Base-by-base conservation (phyloP, 768 basidiomycete species). In the Termitomyces sp. region DNA sequence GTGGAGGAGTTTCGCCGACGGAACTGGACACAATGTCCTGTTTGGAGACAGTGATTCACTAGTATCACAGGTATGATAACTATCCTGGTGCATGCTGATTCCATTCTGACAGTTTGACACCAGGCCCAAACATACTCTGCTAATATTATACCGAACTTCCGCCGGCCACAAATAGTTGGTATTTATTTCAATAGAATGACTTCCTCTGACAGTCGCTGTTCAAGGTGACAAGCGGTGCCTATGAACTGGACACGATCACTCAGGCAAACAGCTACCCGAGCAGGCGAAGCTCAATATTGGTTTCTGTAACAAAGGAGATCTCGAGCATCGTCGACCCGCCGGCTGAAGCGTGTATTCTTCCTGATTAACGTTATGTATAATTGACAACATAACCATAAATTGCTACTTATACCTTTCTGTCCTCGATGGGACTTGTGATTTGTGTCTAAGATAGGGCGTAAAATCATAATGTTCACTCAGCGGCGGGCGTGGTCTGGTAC, bases 1-100 rank as follows among this genome's bases (percentile, higher is more conserved):
- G 8, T 65, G 62, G 61, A 44, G 51, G 1, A 59, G 45, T 6
- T 35, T 61, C 22, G 55, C 54, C 2, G 60, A 60, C 11, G 59
- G 51, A 28, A 41, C 45, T 17, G 38, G 48, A 26, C 24, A 58
- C 24, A 66, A 67, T 30, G 54, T 62, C 5, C 34, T 66, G 3
- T 64, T 60, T 34, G 54, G 60, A 2, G 47, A 60, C 30, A 32
- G 30, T 43, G 38, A 57, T 10, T 40, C 51, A 22, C 47, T 10
- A 19, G 24, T 45, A 12, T 48, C 54, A 22, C 53, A 55, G 57
- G 60, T 61, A 30, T 30, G 28, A 26, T 17, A 15, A 7, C 19
- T n/a, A 14, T 38, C 14, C 5, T 48, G 1, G n/a, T 22, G 15
- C 14, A 41, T 9, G 2, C 17, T 12, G 12, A 8, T 6, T 10